Evolutionary conservation across 1,284 basidiomycete species (phyloP), one percentile per base, ranked within the genome.

Genomic region (Melampsora abietis-canadensis): DNA sequence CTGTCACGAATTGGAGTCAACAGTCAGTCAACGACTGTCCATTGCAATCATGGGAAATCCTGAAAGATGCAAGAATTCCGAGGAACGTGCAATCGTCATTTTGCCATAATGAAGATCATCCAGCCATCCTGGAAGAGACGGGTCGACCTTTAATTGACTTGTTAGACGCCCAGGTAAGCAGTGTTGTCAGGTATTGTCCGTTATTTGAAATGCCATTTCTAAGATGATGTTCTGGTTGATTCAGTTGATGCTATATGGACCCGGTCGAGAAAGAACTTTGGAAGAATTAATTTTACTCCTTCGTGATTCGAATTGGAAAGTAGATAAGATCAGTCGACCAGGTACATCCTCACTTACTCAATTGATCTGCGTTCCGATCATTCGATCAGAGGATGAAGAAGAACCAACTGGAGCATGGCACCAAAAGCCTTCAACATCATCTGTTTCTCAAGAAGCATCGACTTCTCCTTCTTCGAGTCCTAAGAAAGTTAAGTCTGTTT

Each of bases 191-290:
- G 6, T 27, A n/a, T 19, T 6, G 34, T 54, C 19, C 3, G 44
- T 54, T 21, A 44, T 24, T 3, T 62, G 14, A 24, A 19, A 19
- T 7, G 6, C 2, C 60, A 30, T 3, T 54, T 7, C 4, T 62
- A 15, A 30, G 27, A 31, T 62, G 24, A 27, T 31, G 60, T 31
- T 62, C 15, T 40, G 51, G 14, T 3, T 14, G 27, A n/a, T 17
- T 68, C n/a, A 74, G 70, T 61, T 74, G 70, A 74, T 74, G 70
- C 57, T 74, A 27, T 74, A 74, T 46, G 70, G 70, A 12, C 63
- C 70, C 12, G 70, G 70, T 17, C 63, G 70, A 34, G 70, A 74
- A 31, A 15, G 70, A 37, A 66, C 51, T 6, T 37, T 74, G 27
- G 70, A 74, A 51, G 70, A 74, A 47, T 59, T 74, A 14, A 63